These are phyloP conservation scores for Amoeboaphelidium protococcarum DNA, from an alignment of 371 early-diverging fungal genomes.

Conservation along the genomic window DNA sequence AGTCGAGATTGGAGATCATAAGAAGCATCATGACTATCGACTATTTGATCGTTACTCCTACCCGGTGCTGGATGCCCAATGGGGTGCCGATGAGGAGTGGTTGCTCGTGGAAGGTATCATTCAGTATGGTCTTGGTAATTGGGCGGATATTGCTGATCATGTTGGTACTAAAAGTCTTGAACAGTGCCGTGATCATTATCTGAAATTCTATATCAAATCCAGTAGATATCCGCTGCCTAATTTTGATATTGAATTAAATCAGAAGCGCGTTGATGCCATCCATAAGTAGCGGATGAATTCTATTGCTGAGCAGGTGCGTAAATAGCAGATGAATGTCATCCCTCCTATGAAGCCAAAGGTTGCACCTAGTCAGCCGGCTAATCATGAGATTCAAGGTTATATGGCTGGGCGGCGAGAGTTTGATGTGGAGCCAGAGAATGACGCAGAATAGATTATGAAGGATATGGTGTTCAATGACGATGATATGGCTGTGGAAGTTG, in stretches of 20 bases:
- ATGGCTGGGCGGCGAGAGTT: slow-evolving; percentile 96
- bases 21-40: slow-evolving; percentile 58
- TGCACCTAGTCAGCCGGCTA: slow-evolving; percentile 57
- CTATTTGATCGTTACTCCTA: slow-evolving; percentile 43
- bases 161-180: slow-evolving; percentile 64
- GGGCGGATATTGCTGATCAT: slow-evolving; percentile 78
- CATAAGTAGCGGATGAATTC: slow-evolving; percentile 12
- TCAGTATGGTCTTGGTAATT: slow-evolving; percentile 87
- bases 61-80: slow-evolving; percentile 54
- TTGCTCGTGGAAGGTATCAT: slow-evolving; percentile 73
- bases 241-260: too few species aligned
- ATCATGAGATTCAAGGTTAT: slow-evolving; percentile 83
- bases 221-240: slow-evolving; percentile 45
- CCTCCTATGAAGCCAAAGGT: slow-evolving; percentile 13
- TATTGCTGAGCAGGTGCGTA: background rate
- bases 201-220: slow-evolving; percentile 46
- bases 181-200: slow-evolving; percentile 78
- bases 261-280: background rate
- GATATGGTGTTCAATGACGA: slow-evolving; percentile 68
- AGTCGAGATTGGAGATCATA: slow-evolving; percentile 52
- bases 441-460: slow-evolving; percentile 74
- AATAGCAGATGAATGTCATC: background rate
- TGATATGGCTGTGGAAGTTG: slow-evolving; percentile 57
- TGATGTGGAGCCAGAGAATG: slow-evolving; percentile 87
- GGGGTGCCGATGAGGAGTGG: slow-evolving; percentile 95